Base-by-base conservation (phyloP, 768 basidiomycete species). In the Hypholoma fasciculare region DNA sequence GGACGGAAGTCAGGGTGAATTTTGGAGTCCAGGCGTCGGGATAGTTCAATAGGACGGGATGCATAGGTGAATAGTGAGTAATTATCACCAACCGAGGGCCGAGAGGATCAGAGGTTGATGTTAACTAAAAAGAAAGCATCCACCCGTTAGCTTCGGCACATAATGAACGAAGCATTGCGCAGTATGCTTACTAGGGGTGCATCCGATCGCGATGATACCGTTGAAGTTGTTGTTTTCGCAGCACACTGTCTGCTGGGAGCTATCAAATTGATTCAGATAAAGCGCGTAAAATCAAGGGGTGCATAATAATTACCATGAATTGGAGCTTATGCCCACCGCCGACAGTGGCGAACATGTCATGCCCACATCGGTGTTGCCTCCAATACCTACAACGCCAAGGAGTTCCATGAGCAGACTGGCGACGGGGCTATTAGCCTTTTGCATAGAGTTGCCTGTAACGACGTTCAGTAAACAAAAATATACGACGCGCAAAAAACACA, bases 211-310 rank as follows among this genome's bases (percentile, higher is more conserved):
- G 52, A 82, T 69, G 36, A 80, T 63, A 44, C 82, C 79, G 34
- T 76, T 74, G 67, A 74, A 81, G 46, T 63, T 59, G 59, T 82
- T 79, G 57, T 75, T 71, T 26, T 69, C 59, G 65, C 82, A 84
- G 67, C 82, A 84, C 43, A 82, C 76, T 11, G 78, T 68, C 61
- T 82, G 76, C 13, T 60, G 49, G 4, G 59, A 40, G 71, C 79
- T 81, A 50, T 14, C 19, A 16, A 36, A 19, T 34, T 30, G n/a
- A 17, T 37, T 27, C 3, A 34, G n/a, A 56, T 30, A 2, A 30
- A n/a, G n/a, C 37, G 42, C 48, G 17, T 27, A 8, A 47, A 7
- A 17, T 11, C 17, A 34, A 34, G 1, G 16, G 30, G 11, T 4
- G 42, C 42, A 52, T 19, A 34, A 54, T 4, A 53, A 69, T 52